phyloP scores from a whole-genome alignment of 2,329 filamentous ascomycete species.

The Tolypocladium album region DNA sequence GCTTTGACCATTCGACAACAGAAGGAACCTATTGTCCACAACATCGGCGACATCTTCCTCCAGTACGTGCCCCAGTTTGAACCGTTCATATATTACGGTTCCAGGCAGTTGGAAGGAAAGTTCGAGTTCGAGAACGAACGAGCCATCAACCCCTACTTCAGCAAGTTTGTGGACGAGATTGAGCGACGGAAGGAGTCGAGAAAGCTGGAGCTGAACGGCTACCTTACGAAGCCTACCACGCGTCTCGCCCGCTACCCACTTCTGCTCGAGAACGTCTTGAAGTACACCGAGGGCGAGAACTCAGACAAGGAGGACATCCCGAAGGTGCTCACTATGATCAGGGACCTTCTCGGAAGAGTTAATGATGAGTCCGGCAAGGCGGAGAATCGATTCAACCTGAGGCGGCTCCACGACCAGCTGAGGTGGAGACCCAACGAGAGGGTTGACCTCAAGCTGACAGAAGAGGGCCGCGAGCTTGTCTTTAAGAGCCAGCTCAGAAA shows the following conservation, averaged over 20 bases:
- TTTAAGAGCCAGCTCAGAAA: constrained; percentile 96
- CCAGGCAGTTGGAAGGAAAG: constrained; percentile 91
- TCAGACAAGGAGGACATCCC: constrained; percentile 88
- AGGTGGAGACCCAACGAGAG: constrained; percentile 84
- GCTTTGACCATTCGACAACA: constrained; percentile 85
- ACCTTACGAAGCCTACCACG: constrained; percentile 94
- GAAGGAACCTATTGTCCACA: constrained; percentile 76
- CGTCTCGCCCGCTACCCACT: constrained; percentile 89
- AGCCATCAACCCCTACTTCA: constrained; percentile 71
- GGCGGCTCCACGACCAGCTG: constrained; percentile 82
- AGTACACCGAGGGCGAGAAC: constrained; percentile 81
- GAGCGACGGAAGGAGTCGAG: constrained; percentile 92
- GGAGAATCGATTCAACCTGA: constrained; percentile 93
- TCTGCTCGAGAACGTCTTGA: constrained; percentile 80
- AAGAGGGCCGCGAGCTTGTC: constrained; percentile 84
- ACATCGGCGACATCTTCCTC: constrained; percentile 87
- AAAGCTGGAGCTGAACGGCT: constrained; percentile 94
- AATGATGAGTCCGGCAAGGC: constrained; percentile 95
- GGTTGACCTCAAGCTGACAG: constrained; percentile 88
- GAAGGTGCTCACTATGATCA: constrained; percentile 76
- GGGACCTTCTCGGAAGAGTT: constrained; percentile 76
- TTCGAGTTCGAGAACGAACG: constrained; percentile 98
- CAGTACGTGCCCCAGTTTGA: constrained; percentile 88
- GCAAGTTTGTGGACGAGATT: constrained; percentile 90
- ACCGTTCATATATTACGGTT: constrained; percentile 92